Evolutionary conservation across 1,284 basidiomycete genomes (phyloP).

Genomic region (Leccinum griseonigrum): DNA sequence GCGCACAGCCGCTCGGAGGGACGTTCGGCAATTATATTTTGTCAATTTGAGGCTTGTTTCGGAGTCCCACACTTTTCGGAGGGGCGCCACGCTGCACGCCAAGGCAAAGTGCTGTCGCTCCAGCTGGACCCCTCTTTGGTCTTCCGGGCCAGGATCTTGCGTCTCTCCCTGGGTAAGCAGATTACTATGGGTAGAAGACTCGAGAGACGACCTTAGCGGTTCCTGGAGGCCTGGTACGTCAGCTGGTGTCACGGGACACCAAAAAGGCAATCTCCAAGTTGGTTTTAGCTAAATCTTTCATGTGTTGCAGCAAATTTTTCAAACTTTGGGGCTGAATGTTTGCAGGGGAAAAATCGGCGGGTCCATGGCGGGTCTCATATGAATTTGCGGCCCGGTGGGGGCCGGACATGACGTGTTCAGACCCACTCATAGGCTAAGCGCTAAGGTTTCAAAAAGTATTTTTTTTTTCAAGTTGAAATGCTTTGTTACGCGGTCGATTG

Average conservation of each 20-base stretch:
- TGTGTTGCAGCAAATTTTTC: too few relatives aligned
- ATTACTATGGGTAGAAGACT: background rate
- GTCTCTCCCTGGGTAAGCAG: background rate
- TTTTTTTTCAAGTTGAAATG: background rate
- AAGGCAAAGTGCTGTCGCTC: slow-evolving; percentile 3
- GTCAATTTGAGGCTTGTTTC: background rate
- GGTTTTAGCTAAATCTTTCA: background rate
- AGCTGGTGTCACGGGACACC: background rate
- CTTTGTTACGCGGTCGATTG: background rate
- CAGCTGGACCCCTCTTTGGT: background rate
- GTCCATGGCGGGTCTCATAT: background rate
- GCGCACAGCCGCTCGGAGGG: background rate
- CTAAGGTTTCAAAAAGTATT: background rate
- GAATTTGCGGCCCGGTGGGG: background rate
- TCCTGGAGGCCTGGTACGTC: background rate
- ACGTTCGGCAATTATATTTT: background rate
- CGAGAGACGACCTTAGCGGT: background rate
- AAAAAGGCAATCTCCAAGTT: background rate
- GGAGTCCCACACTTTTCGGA: background rate
- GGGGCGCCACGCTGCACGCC: background rate
- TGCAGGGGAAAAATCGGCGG: background rate
- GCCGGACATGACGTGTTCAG: slow-evolving; percentile 9
- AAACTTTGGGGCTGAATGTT: too few relatives aligned
- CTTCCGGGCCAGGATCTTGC: background rate
- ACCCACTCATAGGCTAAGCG: slow-evolving; percentile 2